phyloP scores from a whole-genome alignment of 345 rosid genomes.

The Punica granatum region DNA sequence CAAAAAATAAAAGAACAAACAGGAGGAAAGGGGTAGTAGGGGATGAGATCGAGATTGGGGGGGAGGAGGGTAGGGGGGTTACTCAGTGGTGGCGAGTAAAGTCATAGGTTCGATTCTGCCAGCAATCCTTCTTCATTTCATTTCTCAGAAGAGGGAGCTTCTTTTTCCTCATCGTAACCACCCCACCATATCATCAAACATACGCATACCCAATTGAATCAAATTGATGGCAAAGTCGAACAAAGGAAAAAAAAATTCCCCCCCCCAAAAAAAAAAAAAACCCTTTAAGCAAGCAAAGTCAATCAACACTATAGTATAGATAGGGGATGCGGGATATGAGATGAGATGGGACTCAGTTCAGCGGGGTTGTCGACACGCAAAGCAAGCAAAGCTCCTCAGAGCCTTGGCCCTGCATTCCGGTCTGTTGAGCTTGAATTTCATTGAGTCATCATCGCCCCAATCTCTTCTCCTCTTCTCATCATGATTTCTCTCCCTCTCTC shows the following conservation, averaged over 20 bases:
- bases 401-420: slow-evolving; percentile 90
- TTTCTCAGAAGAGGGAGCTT: slow-evolving; percentile 64
- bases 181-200: too few species aligned
- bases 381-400: slow-evolving; percentile 8
- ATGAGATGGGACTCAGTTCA: slow-evolving; percentile 54
- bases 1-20: neutral
- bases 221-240: too few species aligned
- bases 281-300: too few species aligned
- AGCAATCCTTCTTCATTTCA: slow-evolving; percentile 39
- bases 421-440: slow-evolving; percentile 97
- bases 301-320: too few species aligned
- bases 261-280: too few species aligned
- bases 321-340: neutral
- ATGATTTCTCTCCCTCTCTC: too few species aligned
- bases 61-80: slow-evolving; percentile 6
- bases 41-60: too few species aligned
- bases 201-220: too few species aligned
- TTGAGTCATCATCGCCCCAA: slow-evolving; percentile 59
- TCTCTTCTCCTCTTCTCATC: too few species aligned
- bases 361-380: slow-evolving; percentile 83
- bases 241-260: neutral
- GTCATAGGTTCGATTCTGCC: slow-evolving; percentile 66
- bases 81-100: slow-evolving; percentile 44
- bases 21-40: too few species aligned
- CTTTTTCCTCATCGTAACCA: slow-evolving; percentile 40